Conservation (phyloP, 2,329 filamentous ascomycete genomes). For the Sarocladium kiliense region DNA sequence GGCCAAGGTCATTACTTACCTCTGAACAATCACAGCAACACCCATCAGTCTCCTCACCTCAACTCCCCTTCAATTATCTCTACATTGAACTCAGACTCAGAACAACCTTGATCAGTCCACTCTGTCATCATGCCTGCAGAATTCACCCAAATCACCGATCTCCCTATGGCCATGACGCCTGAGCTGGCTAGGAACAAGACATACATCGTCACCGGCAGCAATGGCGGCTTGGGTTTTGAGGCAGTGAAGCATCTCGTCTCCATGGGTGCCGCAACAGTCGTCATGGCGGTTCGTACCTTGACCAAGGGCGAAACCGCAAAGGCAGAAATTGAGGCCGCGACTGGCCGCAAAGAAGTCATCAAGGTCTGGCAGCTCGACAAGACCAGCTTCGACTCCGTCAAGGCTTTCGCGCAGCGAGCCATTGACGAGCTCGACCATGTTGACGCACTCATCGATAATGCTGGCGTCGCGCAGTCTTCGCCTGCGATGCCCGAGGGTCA, state of each 20-base stretch:
- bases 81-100: neutral
- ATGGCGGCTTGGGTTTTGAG: slow-evolving; percentile 36
- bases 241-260: slow-evolving; percentile 34
- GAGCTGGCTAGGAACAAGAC: slow-evolving; percentile 28
- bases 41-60: neutral
- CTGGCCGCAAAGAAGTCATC: slow-evolving; percentile 11
- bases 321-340: slow-evolving; percentile 26
- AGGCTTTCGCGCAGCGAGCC: slow-evolving; percentile 25
- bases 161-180: slow-evolving; percentile 10
- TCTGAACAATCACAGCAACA: no score
- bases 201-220: slow-evolving; percentile 39
- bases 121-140: neutral
- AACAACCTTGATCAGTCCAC: no score
- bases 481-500: slow-evolving; percentile 2
- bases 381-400: slow-evolving; percentile 29
- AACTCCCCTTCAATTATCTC: neutral
- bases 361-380: slow-evolving; percentile 28
- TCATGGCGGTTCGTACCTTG: slow-evolving; percentile 34
- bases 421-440: slow-evolving; percentile 25
- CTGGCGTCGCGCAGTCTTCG: slow-evolving; percentile 22
- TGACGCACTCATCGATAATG: slow-evolving; percentile 31
- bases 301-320: slow-evolving; percentile 36
- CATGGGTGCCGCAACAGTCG: slow-evolving; percentile 33
- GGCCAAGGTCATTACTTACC: no score
- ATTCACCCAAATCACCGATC: neutral